Percentiles rank a stretch among this genome's conserved stretches.
These are phyloP conservation scores for Basipetospora chlamydospora DNA, from an alignment of 2,329 filamentous ascomycete species.

Conservation along the genomic window DNA sequence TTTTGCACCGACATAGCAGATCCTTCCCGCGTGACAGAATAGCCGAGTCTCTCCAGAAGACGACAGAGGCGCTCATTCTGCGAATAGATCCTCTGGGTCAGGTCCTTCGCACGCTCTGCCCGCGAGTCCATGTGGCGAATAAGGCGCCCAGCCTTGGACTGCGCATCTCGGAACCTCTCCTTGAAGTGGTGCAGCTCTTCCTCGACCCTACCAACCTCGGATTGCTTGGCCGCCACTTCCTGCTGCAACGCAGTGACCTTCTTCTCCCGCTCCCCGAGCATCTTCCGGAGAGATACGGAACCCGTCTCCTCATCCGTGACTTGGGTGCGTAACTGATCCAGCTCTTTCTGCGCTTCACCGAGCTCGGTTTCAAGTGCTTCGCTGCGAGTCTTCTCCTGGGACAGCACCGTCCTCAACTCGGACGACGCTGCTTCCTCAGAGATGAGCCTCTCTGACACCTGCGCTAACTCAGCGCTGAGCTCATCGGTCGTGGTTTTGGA, in stretches of 20 bases:
- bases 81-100: conserved; percentile 68
- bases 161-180: conserved; percentile 44
- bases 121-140: conserved; percentile 52
- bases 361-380: conserved; percentile 41
- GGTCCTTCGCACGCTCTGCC: conserved; percentile 59
- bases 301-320: conserved; percentile 75
- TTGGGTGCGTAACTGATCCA: conserved; percentile 52
- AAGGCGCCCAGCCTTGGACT: conserved; percentile 35
- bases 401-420: conserved; percentile 37
- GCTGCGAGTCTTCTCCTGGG: conserved; percentile 38
- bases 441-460: conserved; percentile 35
- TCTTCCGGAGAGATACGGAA: conserved; percentile 61
- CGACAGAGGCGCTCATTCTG: conserved; percentile 75
- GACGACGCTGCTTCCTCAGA: conserved; percentile 34
- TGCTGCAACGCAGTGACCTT: conserved; percentile 53
- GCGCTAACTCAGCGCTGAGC: conserved; percentile 42
- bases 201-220: conserved; percentile 61
- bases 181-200: conserved; percentile 58
- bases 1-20: conserved; percentile 64
- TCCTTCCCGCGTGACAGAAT: conserved; percentile 61
- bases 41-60: conserved; percentile 76
- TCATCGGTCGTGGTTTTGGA: conserved; percentile 39
- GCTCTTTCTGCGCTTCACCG: conserved; percentile 51
- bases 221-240: conserved; percentile 59
- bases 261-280: conserved; percentile 60